Percentiles rank a stretch among this genome's conserved stretches.
These are phyloP conservation scores for Stereocaulon alpinum DNA, from an alignment of 495 filamentous ascomycete species.

Conservation along the genomic window DNA sequence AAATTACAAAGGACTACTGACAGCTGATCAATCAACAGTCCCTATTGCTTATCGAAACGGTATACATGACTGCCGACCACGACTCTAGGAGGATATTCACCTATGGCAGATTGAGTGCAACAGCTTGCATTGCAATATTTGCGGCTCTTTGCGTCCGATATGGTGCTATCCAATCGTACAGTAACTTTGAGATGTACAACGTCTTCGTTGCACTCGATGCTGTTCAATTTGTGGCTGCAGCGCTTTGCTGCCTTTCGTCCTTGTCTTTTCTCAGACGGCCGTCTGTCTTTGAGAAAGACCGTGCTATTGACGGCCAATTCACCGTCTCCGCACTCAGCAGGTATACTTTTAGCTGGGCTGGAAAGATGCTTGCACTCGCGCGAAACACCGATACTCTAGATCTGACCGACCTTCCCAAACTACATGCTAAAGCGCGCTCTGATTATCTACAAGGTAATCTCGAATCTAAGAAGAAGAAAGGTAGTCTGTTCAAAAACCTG, in stretches of 20 bases:
- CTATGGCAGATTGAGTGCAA: neutral
- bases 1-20: constrained; percentile 1
- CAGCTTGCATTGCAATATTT: constrained; percentile 16
- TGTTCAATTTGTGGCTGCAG: constrained; percentile 20
- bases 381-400: constrained; percentile 46
- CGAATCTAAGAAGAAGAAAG: constrained; percentile 38
- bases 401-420: constrained; percentile 47
- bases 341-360: constrained; percentile 57
- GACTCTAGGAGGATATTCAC: neutral
- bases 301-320: constrained; percentile 52
- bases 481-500: constrained; percentile 49
- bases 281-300: constrained; percentile 45
- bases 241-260: constrained; percentile 27
- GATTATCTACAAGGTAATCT: constrained; percentile 40
- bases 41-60: constrained; percentile 11
- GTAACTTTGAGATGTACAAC: constrained; percentile 7
- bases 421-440: constrained; percentile 40
- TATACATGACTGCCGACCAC: constrained; percentile 16
- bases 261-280: constrained; percentile 54
- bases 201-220: neutral
- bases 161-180: neutral
- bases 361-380: constrained; percentile 41
- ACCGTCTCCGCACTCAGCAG: constrained; percentile 50
- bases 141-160: constrained; percentile 22
- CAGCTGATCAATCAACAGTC: constrained; percentile 7